Percentiles rank a stretch among this genome's conserved stretches.
phyloP scores from a whole-genome alignment of 306 rosid genomes.

The Corylus heterophylla region DNA sequence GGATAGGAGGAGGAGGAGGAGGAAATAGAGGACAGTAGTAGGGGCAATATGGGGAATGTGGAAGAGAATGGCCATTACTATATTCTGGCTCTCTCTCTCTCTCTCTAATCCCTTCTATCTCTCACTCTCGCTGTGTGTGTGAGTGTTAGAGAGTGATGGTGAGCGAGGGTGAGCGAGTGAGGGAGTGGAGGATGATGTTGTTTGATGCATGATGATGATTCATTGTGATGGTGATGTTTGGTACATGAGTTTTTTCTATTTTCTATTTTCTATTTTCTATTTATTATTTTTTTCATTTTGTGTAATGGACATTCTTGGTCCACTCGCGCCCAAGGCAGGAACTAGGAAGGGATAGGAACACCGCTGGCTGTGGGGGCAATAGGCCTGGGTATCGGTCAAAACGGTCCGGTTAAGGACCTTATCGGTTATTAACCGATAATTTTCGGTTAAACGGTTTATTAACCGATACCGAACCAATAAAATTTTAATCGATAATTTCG shows the following conservation, averaged over 20 bases:
- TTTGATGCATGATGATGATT: not conserved
- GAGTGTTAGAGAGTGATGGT: not conserved
- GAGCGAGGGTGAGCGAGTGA: not conserved
- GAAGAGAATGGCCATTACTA: slow-evolving; percentile 33
- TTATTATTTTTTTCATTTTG: not conserved
- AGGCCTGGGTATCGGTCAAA: no score
- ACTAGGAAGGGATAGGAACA: not conserved
- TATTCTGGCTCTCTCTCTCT: not conserved
- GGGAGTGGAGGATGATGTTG: slow-evolving; percentile 6
- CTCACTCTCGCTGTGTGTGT: not conserved
- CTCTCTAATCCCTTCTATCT: not conserved
- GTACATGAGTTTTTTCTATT: not conserved
- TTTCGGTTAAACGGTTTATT: no score
- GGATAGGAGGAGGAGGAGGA: slow-evolving; percentile 30
- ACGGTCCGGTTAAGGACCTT: no score
- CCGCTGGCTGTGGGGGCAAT: not conserved
- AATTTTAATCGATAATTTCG: no score
- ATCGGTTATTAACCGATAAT: no score
- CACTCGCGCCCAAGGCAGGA: not conserved
- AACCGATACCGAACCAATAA: no score
- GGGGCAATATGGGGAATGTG: slow-evolving; percentile 62
- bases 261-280: not conserved
- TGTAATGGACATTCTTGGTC: not conserved
- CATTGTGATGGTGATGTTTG: not conserved
- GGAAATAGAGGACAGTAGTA: slow-evolving; percentile 17